Base-by-base conservation (phyloP, 805 yeast species). In the Ogataea methanolica region DNA sequence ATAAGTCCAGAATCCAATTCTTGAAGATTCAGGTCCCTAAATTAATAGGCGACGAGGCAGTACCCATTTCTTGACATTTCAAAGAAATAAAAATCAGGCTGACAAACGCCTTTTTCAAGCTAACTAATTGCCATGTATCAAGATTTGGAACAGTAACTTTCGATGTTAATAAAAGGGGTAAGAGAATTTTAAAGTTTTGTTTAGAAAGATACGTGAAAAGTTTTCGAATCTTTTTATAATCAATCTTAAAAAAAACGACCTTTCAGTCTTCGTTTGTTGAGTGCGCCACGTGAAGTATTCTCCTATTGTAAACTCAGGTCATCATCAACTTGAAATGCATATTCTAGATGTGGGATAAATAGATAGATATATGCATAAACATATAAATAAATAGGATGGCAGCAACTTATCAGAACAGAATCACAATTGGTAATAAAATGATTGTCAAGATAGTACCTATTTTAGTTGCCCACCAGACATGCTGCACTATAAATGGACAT, bases 381-480 rank as follows among this genome's bases (percentile, higher is more conserved):
- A 9, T 1, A 26, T 26, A 9, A 3, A 19, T 19, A 19, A 19
- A 19, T 19, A 19, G 9, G 26, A 39, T 14, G 15, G 26, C n/a
- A 40, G 14, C 5, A 3, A 14, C 22, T 41, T 34, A 46, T 6
- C 43, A 23, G 21, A 59, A 21, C 15, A 49, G 44, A 41, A 50
- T 37, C 4, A 68, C 41, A 0, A 80, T 72, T 33, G 66, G 63
- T 6, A 74, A 48, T 5, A 78, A 47, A 0, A 72, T 55, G 0
- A 79, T 26, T 26, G 31, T 67, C 11, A 80, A 44, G 1, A 76
- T 47, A 3, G 74, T 62, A 6, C 76, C 56, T 1, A 83, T 75
- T 58, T 87, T 83, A 2, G 96, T 76, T 7, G 78, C 87, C 99
- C 99, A 94, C 99, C 99, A 94, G 45, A 86, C 80, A 63, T 91